Evolutionary conservation across 345 rosid genomes (phyloP), one percentile per base, ranked within the genome.

Genomic region (Syzygium jambos): DNA sequence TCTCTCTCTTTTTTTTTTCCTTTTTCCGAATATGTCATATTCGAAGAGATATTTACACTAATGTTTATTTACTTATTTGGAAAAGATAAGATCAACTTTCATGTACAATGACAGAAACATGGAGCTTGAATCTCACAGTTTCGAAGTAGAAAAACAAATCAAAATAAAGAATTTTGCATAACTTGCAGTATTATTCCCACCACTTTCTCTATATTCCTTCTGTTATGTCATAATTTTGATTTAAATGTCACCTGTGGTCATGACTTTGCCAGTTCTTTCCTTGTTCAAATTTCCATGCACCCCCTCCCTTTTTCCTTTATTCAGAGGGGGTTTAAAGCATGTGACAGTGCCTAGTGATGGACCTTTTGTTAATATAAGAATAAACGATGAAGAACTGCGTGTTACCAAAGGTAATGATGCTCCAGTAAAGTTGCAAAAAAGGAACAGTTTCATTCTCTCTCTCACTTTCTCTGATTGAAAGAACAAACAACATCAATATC

Each of bases 391-490:
- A 34, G 80, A 34, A 34, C 80, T 34, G 2, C 10, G 19, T 73
- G 80, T 34, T 73, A 73, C 80, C 80, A 19, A 73, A 90, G 89
- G 86, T 78, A 90, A 92, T 90, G 54, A 91, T 89, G 86, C 77
- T 86, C 91, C 92, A 91, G 91, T 92, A 91, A 92, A 91, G 88
- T 92, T 92, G 88, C 91, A 90, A 91, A 92, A 91, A 65, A 90
- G 90, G 93, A 89, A 93, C 89, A 89, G 86, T 86, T 84, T 89
- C 34, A 56, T 16, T 86, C 56, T 84, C 85, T 82, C 38, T 29
- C 56, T 52, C 17, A 23, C 53, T 82, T 49, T 82, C 54, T 82
- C 85, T 49, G 53, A 46, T 51, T 82, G 54, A 82, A n/a, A 84
- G 86, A 84, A 84, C 86, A 84, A 49, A 88, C 87, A 90, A 91